These are phyloP conservation scores for Paralagenidium karlingii DNA, from an alignment of 352 stramenopile genomes.

Conservation along the genomic window DNA sequence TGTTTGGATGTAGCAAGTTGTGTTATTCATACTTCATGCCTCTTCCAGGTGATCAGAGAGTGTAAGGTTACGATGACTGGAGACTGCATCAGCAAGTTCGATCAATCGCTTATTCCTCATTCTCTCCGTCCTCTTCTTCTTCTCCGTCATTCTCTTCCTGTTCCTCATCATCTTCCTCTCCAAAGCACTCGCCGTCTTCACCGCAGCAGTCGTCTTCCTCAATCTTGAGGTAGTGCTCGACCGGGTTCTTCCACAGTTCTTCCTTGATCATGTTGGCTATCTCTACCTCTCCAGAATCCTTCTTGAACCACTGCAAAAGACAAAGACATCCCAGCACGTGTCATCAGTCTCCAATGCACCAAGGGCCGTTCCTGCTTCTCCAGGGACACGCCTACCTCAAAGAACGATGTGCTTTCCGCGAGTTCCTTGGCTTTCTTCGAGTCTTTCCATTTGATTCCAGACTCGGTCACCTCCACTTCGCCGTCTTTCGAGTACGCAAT, in stretches of 20 bases:
- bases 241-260: conserved; percentile 61
- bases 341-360: too few relatives aligned
- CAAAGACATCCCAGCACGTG: not conserved
- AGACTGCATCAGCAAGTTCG: too few relatives aligned
- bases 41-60: too few relatives aligned
- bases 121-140: conserved; percentile 4
- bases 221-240: conserved; percentile 33
- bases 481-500: conserved; percentile 55
- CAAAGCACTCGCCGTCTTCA: conserved; percentile 22
- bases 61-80: too few relatives aligned
- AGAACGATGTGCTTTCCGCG: conserved; percentile 29
- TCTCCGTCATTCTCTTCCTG: conserved; percentile 17
- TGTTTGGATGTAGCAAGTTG: too few relatives aligned
- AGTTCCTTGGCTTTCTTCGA: conserved; percentile 35
- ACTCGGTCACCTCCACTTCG: conserved; percentile 36
- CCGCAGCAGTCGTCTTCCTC: conserved; percentile 7
- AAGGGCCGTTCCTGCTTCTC: not conserved
- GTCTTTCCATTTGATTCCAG: conserved; percentile 46
- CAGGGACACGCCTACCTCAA: conserved; percentile 18
- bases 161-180: conserved; percentile 22
- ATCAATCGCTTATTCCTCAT: too few relatives aligned
- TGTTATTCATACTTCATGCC: too few relatives aligned
- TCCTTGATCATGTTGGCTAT: conserved; percentile 70
- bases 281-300: conserved; percentile 37
- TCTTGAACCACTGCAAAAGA: conserved; percentile 36